Evolutionary conservation across 2,329 filamentous ascomycete genomes (phyloP).

Genomic region (Exserohilum rostratum): DNA sequence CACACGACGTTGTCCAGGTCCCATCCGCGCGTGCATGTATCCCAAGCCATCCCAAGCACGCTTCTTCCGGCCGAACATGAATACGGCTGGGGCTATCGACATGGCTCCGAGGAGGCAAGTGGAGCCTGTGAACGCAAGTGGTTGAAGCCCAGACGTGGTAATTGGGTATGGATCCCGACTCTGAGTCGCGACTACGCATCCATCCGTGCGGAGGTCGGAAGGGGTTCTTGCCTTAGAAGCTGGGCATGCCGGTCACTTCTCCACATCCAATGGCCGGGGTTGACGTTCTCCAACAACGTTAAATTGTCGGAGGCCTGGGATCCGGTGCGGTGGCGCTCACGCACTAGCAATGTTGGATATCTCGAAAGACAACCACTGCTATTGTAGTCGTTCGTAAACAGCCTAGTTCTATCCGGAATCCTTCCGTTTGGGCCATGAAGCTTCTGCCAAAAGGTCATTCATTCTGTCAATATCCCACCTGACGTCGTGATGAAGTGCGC

Average conservation of each 20-base stretch:
- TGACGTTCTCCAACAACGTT: constrained; percentile 2
- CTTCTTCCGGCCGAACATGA: constrained; percentile 33
- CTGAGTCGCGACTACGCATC: constrained; percentile 11
- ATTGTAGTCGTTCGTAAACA: not conserved
- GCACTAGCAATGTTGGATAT: constrained; percentile 1
- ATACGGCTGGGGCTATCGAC: constrained; percentile 13
- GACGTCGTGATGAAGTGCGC: not conserved
- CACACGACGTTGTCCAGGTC: constrained; percentile 12
- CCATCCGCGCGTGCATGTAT: constrained; percentile 20
- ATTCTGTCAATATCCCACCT: not conserved
- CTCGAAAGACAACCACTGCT: not conserved
- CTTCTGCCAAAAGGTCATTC: not conserved
- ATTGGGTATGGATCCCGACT: constrained; percentile 1
- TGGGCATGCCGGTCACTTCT: constrained; percentile 18
- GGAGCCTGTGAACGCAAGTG: constrained; percentile 19
- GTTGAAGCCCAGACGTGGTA: constrained; percentile 9
- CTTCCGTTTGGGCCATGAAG: not conserved
- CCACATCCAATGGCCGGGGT: constrained; percentile 1
- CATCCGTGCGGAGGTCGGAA: constrained; percentile 14
- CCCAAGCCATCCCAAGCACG: constrained; percentile 30
- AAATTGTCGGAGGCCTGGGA: constrained; percentile 7
- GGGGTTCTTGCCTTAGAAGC: constrained; percentile 15
- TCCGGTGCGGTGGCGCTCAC: constrained; percentile 2
- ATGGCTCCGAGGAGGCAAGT: constrained; percentile 8
- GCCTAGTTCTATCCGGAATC: not conserved